A percentile compares a stretch with the other conserved stretches of the same genome.
Conservation (phyloP, 768 basidiomycete genomes). For the Gymnopilus dilepis region DNA sequence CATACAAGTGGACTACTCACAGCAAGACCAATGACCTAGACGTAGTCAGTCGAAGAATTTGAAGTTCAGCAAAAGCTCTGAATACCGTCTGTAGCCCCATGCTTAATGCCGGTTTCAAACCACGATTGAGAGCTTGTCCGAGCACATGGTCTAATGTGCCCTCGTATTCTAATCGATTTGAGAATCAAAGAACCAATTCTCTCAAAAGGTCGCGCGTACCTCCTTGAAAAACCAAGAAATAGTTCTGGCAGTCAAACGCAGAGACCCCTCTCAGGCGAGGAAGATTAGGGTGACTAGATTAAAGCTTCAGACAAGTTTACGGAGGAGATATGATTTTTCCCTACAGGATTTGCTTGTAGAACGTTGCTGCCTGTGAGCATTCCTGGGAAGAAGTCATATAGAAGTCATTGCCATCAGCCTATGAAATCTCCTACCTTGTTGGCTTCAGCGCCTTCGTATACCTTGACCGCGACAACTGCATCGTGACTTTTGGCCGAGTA, state of each 20-base stretch:
- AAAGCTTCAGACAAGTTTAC: not conserved
- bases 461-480: not conserved
- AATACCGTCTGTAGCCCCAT: slow-evolving; percentile 13
- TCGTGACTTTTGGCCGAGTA: not conserved
- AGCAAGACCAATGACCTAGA: not conserved
- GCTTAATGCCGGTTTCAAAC: not conserved
- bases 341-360: slow-evolving; percentile 8
- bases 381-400: not conserved
- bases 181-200: not conserved
- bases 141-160: not conserved
- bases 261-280: slow-evolving; percentile 11
- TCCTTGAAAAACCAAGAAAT: slow-evolving; percentile 10
- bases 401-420: not conserved
- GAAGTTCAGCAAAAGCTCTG: not conserved
- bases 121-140: not conserved
- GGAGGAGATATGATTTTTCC: not conserved
- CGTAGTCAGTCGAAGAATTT: not conserved
- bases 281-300: slow-evolving; percentile 8
- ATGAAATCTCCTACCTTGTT: not conserved
- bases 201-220: not conserved
- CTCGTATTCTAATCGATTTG: not conserved
- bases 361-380: not conserved
- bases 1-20: not conserved
- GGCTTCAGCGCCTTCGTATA: not conserved
- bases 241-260: not conserved